Conservation (phyloP, 129 eudicot genomes). For the Chrysanthemum makinoi region DNA sequence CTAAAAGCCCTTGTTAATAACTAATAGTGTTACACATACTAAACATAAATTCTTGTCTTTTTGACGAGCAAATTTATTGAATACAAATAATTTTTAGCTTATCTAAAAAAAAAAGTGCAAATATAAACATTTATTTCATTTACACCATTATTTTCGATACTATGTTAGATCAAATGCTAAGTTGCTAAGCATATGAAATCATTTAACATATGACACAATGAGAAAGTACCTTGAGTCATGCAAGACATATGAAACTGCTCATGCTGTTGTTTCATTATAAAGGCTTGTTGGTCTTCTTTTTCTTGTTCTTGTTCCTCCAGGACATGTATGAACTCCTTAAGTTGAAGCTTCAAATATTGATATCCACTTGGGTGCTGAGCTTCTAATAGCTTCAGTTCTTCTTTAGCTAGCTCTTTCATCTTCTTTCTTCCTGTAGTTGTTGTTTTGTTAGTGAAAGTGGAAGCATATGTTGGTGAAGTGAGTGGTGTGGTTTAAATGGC, state of each 20-base stretch:
- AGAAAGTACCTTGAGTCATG: conserved; percentile 14
- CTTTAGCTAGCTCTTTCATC: conserved; percentile 52
- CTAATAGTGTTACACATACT: too few relatives aligned
- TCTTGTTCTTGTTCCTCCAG: conserved; percentile 28
- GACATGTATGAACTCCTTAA: conserved; percentile 53
- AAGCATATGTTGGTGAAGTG: background rate
- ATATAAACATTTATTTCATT: too few relatives aligned
- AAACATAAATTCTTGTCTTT: too few relatives aligned
- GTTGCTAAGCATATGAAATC: too few relatives aligned
- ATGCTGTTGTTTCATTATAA: background rate
- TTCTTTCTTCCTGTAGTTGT: background rate
- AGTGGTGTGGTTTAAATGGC: conserved; percentile 16
- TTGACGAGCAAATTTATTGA: too few relatives aligned
- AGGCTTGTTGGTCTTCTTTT: background rate
- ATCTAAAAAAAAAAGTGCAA: too few relatives aligned
- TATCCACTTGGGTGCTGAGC: conserved; percentile 52
- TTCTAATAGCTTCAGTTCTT: conserved; percentile 60
- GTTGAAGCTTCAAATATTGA: conserved; percentile 47
- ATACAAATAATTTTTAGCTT: too few relatives aligned
- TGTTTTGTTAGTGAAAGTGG: background rate
- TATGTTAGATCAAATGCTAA: too few relatives aligned
- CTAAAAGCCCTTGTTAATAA: too few relatives aligned
- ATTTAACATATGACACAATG: background rate
- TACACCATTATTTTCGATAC: too few relatives aligned
- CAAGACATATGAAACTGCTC: background rate